phyloP scores from a whole-genome alignment of 345 rosid genomes.

The Arabidopsis thaliana region DNA sequence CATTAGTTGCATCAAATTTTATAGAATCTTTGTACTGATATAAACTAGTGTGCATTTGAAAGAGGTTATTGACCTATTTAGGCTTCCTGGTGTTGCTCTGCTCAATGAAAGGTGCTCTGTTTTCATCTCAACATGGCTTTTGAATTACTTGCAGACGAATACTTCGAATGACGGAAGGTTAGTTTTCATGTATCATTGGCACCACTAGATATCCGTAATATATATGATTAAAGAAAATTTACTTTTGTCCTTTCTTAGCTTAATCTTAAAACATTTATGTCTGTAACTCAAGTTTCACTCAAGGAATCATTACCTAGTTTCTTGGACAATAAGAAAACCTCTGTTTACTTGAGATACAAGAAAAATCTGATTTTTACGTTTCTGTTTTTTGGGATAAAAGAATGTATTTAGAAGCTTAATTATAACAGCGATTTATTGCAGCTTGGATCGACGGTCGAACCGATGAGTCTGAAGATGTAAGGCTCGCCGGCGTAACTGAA shows the following conservation, averaged over 20 bases:
- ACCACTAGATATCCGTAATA: too few relatives aligned
- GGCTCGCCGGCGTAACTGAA: constrained; percentile 37
- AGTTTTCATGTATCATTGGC: too few relatives aligned
- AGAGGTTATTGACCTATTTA: too few relatives aligned
- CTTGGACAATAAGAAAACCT: not conserved
- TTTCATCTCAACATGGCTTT: too few relatives aligned
- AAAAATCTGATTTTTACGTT: not conserved
- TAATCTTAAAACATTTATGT: not conserved
- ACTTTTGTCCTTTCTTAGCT: not conserved
- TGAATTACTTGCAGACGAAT: too few relatives aligned
- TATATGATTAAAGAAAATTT: too few relatives aligned
- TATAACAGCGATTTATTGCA: not conserved
- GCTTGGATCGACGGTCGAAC: constrained; percentile 29
- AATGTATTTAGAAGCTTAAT: not conserved
- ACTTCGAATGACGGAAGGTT: too few relatives aligned
- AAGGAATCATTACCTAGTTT: not conserved
- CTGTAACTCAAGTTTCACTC: not conserved
- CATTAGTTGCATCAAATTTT: too few relatives aligned
- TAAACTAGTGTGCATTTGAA: too few relatives aligned
- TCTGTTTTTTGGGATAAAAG: not conserved
- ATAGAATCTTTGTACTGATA: too few relatives aligned
- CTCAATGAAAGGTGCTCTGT: too few relatives aligned
- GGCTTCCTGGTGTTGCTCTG: too few relatives aligned
- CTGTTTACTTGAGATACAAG: not conserved
- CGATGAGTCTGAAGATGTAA: constrained; percentile 31